Evolutionary conservation across 345 rosid genomes (phyloP).

Genomic region (Fremontodendron californicum): DNA sequence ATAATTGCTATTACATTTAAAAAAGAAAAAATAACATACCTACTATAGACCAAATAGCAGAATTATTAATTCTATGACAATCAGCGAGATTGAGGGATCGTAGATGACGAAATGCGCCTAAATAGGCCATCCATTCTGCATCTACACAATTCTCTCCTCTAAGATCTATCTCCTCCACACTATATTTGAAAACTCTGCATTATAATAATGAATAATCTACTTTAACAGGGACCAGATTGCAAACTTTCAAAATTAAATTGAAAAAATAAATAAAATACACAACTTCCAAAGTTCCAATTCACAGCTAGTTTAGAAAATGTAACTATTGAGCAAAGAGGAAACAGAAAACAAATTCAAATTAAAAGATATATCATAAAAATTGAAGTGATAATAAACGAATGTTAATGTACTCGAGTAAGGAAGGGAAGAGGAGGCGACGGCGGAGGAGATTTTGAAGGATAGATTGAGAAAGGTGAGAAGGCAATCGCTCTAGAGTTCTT

Average conservation of each 20-base stretch:
- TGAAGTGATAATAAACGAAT: background rate
- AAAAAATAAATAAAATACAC: background rate
- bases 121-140: conserved; percentile 91
- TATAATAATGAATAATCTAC: background rate
- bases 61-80: conserved; percentile 61
- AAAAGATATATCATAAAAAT: background rate
- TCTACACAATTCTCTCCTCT: conserved; percentile 63
- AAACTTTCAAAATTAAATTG: background rate
- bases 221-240: background rate
- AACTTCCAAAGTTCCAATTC: background rate
- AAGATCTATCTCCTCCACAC: conserved; percentile 64
- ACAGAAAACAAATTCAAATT: background rate
- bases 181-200: conserved; percentile 67
- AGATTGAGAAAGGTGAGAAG: conserved; percentile 72
- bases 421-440: conserved; percentile 79
- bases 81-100: conserved; percentile 54
- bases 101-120: conserved; percentile 70
- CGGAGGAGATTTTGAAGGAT: conserved; percentile 59
- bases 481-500: conserved; percentile 65
- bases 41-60: conserved; percentile 70
- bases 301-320: background rate
- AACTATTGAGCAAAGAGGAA: background rate
- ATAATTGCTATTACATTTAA: background rate
- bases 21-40: conserved; percentile 32
- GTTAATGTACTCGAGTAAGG: conserved; percentile 69